Evolutionary conservation across 805 yeast genomes (phyloP).

Genomic region (Candida sithepensis): DNA sequence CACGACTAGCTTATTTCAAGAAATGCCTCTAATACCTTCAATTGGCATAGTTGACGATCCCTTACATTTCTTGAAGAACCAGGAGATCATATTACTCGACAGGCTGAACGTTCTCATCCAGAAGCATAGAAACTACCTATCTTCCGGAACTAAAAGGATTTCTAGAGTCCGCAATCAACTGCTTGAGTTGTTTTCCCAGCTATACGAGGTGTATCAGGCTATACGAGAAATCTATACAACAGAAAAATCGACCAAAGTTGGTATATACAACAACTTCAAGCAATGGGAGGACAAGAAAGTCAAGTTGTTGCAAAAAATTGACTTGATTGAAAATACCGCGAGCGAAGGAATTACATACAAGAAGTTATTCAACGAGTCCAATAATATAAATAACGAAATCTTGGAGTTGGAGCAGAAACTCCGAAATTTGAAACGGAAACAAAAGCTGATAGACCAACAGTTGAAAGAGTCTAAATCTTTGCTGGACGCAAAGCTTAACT

Average conservation of each 20-base stretch:
- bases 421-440: conserved; percentile 31
- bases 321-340: conserved; percentile 36
- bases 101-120: conserved; percentile 24
- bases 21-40: conserved; percentile 16
- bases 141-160: conserved; percentile 34
- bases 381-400: conserved; percentile 37
- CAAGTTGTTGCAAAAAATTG: conserved; percentile 33
- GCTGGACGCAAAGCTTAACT: conserved; percentile 44
- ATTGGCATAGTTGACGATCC: conserved; percentile 28
- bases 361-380: conserved; percentile 32
- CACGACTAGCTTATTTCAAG: background rate
- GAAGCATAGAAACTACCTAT: conserved; percentile 28
- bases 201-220: conserved; percentile 42
- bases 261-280: conserved; percentile 30
- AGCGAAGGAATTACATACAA: conserved; percentile 41
- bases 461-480: conserved; percentile 45
- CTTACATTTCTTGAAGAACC: conserved; percentile 30
- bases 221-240: conserved; percentile 43
- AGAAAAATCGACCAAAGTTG: conserved; percentile 31
- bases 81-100: conserved; percentile 23
- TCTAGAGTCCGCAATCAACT: conserved; percentile 29
- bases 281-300: conserved; percentile 39
- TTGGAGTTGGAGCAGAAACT: conserved; percentile 35
- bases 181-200: conserved; percentile 27
- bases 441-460: conserved; percentile 34